phyloP scores from a whole-genome alignment of 1,284 basidiomycete species.

The Tilletia walkeri region DNA sequence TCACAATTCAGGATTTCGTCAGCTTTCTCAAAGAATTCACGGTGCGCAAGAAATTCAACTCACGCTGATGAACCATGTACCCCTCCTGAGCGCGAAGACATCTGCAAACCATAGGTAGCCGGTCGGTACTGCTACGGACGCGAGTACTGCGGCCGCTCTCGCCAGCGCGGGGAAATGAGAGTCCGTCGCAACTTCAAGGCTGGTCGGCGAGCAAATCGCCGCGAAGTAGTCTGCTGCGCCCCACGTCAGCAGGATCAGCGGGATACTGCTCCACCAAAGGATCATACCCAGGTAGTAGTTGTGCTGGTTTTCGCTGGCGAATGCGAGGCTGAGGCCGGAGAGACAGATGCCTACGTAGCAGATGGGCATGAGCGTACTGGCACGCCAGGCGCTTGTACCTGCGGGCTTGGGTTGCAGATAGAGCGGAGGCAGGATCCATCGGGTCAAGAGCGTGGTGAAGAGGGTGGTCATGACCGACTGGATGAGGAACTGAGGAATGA shows the following conservation, averaged over 20 bases:
- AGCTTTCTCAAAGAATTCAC: neutral
- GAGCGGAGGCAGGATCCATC: constrained; percentile 39
- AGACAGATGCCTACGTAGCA: constrained; percentile 4
- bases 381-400: constrained; percentile 1
- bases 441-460: constrained; percentile 40
- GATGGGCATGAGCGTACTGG: constrained; percentile 22
- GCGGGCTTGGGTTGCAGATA: constrained; percentile 17
- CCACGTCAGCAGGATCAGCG: constrained; percentile 40
- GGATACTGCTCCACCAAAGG: constrained; percentile 43
- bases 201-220: constrained; percentile 25
- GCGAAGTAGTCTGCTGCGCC: constrained; percentile 35
- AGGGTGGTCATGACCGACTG: constrained; percentile 47
- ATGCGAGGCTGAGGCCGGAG: constrained; percentile 18
- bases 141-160: constrained; percentile 15
- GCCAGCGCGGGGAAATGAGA: constrained; percentile 15
- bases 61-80: constrained; percentile 49
- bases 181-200: neutral
- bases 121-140: constrained; percentile 31
- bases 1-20: neutral
- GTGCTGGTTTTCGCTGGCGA: constrained; percentile 23
- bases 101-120: constrained; percentile 41
- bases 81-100: constrained; percentile 42
- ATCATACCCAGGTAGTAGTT: constrained; percentile 50
- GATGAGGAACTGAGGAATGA: constrained; percentile 34
- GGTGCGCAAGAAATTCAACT: neutral